Evolutionary conservation across 805 yeast genomes (phyloP), one percentile per base, ranked within the genome.

Genomic region (Candida qinlingensis): DNA sequence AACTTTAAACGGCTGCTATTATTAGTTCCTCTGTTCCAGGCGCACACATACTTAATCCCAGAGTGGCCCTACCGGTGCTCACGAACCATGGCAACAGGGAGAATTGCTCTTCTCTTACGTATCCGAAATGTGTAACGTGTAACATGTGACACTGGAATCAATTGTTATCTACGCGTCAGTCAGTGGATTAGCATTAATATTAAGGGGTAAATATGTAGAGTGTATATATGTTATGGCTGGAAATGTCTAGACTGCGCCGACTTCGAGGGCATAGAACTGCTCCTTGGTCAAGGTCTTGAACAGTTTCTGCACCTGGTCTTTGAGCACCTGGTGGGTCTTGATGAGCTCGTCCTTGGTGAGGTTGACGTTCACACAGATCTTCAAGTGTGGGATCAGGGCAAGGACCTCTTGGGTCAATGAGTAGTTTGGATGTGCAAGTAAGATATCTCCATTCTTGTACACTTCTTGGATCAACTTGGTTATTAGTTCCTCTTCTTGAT

Each of bases 341-440:
- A 60, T 64, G 38, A 80, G 53, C 49, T 83, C 86, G 12, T 64
- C 57, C 37, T 63, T 66, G 12, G 71, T 62, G 57, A 81, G 67
- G 4, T 71, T 75, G 8, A 75, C 70, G 49, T 76, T 78, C 37
- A 79, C 60, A 53, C 71, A 69, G 27, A 85, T 59, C 47, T 77
- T 72, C 55, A 86, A 66, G 50, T 81, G 79, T 41, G 88, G 88
- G 43, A 78, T 74, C 39, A 82, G 66, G 8, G 94, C 89, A 51
- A 86, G 71, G 45, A 81, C 69, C 62, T 90, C 97, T 61, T 84
- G 95, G 55, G 79, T 82, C 47, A 83, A 70, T 10, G 89, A 75
- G 49, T 73, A 73, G 49, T 80, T 80, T 29, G 81, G 72, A 59
- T 96, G 80, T 37, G 81, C 74, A 42, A 91, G 73, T 52, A 89